Evolutionary conservation across 1,139 yeast species (phyloP), one percentile per base, ranked within the genome.

Genomic region (Suhomyces chickasaworum): DNA sequence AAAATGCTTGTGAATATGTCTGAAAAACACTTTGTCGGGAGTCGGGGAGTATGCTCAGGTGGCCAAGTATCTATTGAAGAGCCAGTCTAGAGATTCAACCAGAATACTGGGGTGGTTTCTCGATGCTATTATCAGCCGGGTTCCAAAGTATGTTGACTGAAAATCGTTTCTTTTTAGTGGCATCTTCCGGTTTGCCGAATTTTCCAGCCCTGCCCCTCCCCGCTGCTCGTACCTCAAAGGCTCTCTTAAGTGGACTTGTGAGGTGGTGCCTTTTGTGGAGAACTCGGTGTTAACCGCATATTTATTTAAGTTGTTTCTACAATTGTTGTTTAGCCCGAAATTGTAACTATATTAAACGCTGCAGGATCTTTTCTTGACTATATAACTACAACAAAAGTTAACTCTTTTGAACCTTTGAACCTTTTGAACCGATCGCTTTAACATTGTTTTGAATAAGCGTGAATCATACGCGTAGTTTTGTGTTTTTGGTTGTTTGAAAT

Each of bases 241-340:
- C 32, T 8, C 32, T 29, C 32, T 10, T 29, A 29, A 29, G 32
- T 15, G 32, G 32, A 29, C 32, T 29, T 4, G 17, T 13, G 10
- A 13, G 17, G 17, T 13, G 15, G 7, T 15, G 17, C 32, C 32
- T 9, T 40, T 13, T 40, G 43, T 40, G 43, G 43, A 40, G 43
- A 40, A 40, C 42, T 40, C 43, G 43, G 43, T 34, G 43, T 40
- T 40, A 40, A 37, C 29, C 38, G 39, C 43, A 34, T 25, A 40
- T 34, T 40, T 40, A 40, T 40, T 40, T 34, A 25, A 32, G 16
- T 9, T n/a, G 6, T 12, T 20, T 21, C 27, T 21, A 10, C 37
- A 34, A 25, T 23, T 25, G 32, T 29, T 13, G 32, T 13, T 13
- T 6, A 29, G 6, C 32, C 32, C 17, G 32, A 29, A 29, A 29